phyloP scores from a whole-genome alignment of 768 basidiomycete genomes.

The Sarcomyxa edulis region DNA sequence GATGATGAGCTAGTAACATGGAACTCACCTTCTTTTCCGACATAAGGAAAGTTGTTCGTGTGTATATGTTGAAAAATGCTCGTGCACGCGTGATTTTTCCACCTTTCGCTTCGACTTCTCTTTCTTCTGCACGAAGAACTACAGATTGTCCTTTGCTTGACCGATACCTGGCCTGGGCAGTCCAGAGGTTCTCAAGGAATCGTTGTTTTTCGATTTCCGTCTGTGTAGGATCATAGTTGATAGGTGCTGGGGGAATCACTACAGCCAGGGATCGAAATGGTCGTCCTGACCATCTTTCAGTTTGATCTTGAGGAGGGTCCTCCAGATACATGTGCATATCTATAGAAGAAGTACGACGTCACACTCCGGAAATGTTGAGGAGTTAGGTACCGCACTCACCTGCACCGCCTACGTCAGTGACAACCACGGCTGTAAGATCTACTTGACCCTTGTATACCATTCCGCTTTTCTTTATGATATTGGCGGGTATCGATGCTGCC shows the following conservation, averaged over 20 bases:
- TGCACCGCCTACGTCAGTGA: constrained; percentile 79
- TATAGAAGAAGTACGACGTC: constrained; percentile 20
- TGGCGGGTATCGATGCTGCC: constrained; percentile 51
- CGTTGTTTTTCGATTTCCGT: constrained; percentile 67
- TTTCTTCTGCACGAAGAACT: constrained; percentile 63
- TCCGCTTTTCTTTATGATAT: constrained; percentile 72
- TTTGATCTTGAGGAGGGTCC: constrained; percentile 74
- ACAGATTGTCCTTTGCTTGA: constrained; percentile 70
- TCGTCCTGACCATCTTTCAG: constrained; percentile 84
- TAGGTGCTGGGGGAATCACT: constrained; percentile 67
- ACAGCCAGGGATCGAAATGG: constrained; percentile 76
- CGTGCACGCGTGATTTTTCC: constrained; percentile 63
- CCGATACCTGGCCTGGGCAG: constrained; percentile 76
- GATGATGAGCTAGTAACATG: constrained; percentile 4
- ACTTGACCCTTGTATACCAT: constrained; percentile 83
- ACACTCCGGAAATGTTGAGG: not conserved
- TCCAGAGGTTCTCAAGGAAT: constrained; percentile 89
- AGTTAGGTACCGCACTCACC: constrained; percentile 51
- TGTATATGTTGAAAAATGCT: constrained; percentile 89
- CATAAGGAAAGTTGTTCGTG: constrained; percentile 71
- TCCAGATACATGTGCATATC: constrained; percentile 87
- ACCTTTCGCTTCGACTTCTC: constrained; percentile 66
- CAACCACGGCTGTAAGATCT: constrained; percentile 79
- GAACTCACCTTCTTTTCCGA: constrained; percentile 70
- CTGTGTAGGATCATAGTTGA: constrained; percentile 60